Base-by-base conservation (phyloP, 1,284 basidiomycete species). In the Pisolithus thermaeus region DNA sequence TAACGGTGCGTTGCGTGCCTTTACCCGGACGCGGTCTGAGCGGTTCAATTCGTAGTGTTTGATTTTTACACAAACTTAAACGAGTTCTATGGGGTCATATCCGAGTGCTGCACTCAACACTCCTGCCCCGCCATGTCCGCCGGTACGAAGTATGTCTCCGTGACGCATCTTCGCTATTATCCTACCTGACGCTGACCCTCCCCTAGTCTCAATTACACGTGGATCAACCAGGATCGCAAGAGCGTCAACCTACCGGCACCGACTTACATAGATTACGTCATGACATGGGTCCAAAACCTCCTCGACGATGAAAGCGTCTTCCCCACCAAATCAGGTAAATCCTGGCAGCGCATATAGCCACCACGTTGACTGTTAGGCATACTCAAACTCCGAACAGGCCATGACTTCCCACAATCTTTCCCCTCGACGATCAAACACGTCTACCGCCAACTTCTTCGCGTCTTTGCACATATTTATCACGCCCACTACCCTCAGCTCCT, bases 241-340 rank as follows among this genome's bases (percentile, higher is more conserved):
- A 90, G 88, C 59, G 91, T 98, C 39, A 85, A 96, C 59, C 77
- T 99, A 0, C 88, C 96, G 14, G 96, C 96, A 3, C 92, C 96
- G 6, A 96, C 93, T 25, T 98, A 99, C 71, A 95, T 98, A 58
- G 96, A 99, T 74, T 99, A 96, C 68, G 95, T 98, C 58, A 95
- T 98, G 90, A 95, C 92, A 11, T 98, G 95, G 95, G 82, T 97
- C 5, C 93, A 97, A 64, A 95, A 95, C 62, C 75, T 97, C 27
- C 78, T 98, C 36, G 88, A 94, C 60, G 96, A 98, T 70, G 94
- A 97, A 63, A 81, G 75, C 54, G 85, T 90, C 27, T 99, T 99
- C 73, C 96, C 96, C 2, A 97, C 95, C 7, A 97, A 97, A 73
- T 89, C 92, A 42, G 90, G 93, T 89, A 65, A 59, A 78, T 68